These are phyloP conservation scores for Phytophthora idaei DNA, from an alignment of 352 stramenopile species.

Conservation along the genomic window DNA sequence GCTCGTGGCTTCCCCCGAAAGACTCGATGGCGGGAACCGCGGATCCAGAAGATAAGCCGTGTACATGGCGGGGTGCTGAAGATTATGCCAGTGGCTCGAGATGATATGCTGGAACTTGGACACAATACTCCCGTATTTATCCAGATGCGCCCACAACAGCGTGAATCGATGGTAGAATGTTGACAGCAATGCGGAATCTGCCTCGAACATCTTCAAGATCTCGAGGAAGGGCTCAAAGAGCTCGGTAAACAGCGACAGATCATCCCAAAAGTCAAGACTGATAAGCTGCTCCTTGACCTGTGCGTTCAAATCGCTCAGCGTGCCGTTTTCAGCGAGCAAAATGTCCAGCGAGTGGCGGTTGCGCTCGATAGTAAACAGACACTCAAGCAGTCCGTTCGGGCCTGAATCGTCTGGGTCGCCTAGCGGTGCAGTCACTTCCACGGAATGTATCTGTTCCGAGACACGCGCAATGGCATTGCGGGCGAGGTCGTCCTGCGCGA, in stretches of 20 bases:
- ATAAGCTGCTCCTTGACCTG: slow-evolving; percentile 53
- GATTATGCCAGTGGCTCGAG: slow-evolving; percentile 57
- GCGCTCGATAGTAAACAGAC: slow-evolving; percentile 54
- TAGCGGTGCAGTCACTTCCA: slow-evolving; percentile 31
- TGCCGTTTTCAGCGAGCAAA: slow-evolving; percentile 55
- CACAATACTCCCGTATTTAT: slow-evolving; percentile 58
- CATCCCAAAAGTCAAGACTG: slow-evolving; percentile 60
- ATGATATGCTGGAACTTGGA: slow-evolving; percentile 64
- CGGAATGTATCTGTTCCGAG: slow-evolving; percentile 50
- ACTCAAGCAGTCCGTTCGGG: slow-evolving; percentile 51
- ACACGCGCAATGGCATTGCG: slow-evolving; percentile 55
- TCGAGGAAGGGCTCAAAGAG: slow-evolving; percentile 78
- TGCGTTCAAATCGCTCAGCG: slow-evolving; percentile 40
- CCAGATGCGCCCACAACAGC: slow-evolving; percentile 62
- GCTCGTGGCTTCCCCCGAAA: slow-evolving; percentile 60
- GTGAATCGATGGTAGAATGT: slow-evolving; percentile 83
- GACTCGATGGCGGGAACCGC: slow-evolving; percentile 57
- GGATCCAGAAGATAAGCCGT: slow-evolving; percentile 79
- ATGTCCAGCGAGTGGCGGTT: slow-evolving; percentile 67
- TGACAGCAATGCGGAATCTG: slow-evolving; percentile 63
- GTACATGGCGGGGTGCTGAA: slow-evolving; percentile 77
- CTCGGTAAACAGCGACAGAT: slow-evolving; percentile 51
- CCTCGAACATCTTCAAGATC: slow-evolving; percentile 67
- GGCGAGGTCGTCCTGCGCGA: slow-evolving; percentile 51
- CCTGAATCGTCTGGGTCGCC: slow-evolving; percentile 39